Conservation (phyloP, 2,329 filamentous ascomycete species). For the Aspergillus ibericus region DNA sequence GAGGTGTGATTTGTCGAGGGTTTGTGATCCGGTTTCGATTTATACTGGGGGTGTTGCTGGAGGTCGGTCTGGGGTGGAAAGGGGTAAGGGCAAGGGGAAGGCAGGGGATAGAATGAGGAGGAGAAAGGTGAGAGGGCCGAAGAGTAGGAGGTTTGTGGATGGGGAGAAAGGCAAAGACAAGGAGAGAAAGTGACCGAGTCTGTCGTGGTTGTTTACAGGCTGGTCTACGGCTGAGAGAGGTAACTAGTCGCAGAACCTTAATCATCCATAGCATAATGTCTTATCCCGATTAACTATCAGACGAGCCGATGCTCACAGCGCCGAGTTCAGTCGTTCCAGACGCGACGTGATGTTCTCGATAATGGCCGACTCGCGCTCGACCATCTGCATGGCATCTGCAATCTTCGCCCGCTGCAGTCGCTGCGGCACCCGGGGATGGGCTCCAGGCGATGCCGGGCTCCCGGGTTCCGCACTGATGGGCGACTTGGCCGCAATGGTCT, state of each 20-base stretch:
- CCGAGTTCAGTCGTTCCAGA: conserved; percentile 41
- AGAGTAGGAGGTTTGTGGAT: background rate
- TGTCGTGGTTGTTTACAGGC: background rate
- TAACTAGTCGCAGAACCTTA: too few species aligned
- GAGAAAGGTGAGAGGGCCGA: background rate
- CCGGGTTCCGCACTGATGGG: conserved; percentile 28
- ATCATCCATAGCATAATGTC: too few species aligned
- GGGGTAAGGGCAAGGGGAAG: background rate
- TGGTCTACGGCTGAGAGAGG: background rate
- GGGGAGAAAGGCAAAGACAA: background rate
- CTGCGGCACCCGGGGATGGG: conserved; percentile 39
- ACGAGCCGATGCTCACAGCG: conserved; percentile 31
- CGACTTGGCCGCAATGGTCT: conserved; percentile 32
- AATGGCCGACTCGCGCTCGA: conserved; percentile 51
- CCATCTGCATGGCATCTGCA: conserved; percentile 51
- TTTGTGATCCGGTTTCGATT: background rate
- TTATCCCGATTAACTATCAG: background rate
- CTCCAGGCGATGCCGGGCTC: conserved; percentile 31
- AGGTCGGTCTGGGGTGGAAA: background rate
- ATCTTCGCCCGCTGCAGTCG: conserved; percentile 48
- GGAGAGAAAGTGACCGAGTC: background rate
- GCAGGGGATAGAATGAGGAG: background rate
- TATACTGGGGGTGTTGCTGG: background rate
- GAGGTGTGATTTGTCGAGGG: background rate
- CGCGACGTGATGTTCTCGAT: conserved; percentile 46